phyloP scores from a whole-genome alignment of 495 filamentous ascomycete genomes.

The Pyrenula aspistea region DNA sequence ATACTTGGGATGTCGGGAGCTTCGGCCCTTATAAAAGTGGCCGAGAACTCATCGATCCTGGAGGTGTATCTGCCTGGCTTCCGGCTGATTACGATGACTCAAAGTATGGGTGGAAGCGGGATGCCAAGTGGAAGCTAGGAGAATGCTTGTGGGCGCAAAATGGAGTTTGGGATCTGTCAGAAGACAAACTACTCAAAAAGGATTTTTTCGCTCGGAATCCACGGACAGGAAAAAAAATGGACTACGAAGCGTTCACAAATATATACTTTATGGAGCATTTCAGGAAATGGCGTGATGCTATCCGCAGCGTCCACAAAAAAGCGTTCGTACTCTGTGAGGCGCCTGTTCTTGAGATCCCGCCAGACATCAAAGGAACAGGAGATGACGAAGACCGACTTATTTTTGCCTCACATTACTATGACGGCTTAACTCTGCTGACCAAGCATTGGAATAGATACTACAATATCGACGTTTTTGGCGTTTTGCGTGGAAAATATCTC shows the following conservation, averaged over 20 bases:
- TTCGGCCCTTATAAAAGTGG: conserved; percentile 88
- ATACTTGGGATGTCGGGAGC: conserved; percentile 86
- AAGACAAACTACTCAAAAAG: conserved; percentile 65
- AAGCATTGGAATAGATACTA: conserved; percentile 97
- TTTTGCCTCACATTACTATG: conserved; percentile 92
- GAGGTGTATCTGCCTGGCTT: conserved; percentile 77
- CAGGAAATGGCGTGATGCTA: conserved; percentile 57
- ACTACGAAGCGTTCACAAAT: conserved; percentile 79
- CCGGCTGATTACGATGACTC: conserved; percentile 69
- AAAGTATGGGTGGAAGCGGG: conserved; percentile 81
- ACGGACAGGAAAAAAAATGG: conserved; percentile 51
- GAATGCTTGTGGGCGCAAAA: conserved; percentile 96
- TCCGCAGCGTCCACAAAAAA: conserved; percentile 62
- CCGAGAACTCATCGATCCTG: conserved; percentile 70
- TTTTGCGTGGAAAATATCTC: conserved; percentile 79
- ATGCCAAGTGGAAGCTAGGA: conserved; percentile 79
- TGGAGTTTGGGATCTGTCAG: conserved; percentile 81
- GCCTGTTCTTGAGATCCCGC: conserved; percentile 83
- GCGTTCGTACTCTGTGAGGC: conserved; percentile 87
- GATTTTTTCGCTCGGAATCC: conserved; percentile 81
- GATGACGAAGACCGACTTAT: conserved; percentile 87
- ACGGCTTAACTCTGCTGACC: conserved; percentile 90
- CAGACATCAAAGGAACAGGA: conserved; percentile 69
- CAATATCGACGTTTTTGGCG: conserved; percentile 91
- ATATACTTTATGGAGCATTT: conserved; percentile 82